Evolutionary conservation across 139 green algal species (phyloP).

Genomic region (Chlamydomonas applanata): DNA sequence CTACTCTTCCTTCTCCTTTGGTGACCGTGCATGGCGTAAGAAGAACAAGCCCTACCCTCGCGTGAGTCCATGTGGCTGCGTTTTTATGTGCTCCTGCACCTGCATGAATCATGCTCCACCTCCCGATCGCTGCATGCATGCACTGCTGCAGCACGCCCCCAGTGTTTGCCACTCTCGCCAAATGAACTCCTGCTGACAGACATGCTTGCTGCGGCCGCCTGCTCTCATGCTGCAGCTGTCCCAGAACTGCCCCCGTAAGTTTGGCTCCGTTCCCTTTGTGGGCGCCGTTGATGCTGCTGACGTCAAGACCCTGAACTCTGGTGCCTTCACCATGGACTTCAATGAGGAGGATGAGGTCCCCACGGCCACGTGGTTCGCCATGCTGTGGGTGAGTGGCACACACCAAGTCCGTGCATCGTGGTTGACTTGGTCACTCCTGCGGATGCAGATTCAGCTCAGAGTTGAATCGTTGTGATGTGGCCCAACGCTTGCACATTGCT

Average conservation of each 20-base stretch:
- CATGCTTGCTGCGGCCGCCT: no score
- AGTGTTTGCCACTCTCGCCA: no score
- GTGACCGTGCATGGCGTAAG: slow-evolving; percentile 31
- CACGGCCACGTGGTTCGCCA: slow-evolving; percentile 22
- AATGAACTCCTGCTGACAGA: not conserved
- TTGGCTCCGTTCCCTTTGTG: not conserved
- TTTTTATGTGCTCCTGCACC: no score
- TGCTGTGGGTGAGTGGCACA: slow-evolving; percentile 33
- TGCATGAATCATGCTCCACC: no score
- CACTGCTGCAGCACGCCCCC: no score
- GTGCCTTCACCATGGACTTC: slow-evolving; percentile 9
- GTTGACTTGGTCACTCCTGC: no score
- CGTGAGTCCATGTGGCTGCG: slow-evolving; percentile 20
- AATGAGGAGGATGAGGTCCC: slow-evolving; percentile 24
- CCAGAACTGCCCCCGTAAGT: slow-evolving; percentile 15
- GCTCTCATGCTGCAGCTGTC: slow-evolving; percentile 15
- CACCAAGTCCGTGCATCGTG: no score
- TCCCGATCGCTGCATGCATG: no score
- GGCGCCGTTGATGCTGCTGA: not conserved
- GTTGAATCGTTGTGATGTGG: no score
- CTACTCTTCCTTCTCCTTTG: not conserved
- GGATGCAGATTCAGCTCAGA: no score
- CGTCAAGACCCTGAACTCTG: not conserved
- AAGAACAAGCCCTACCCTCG: slow-evolving; percentile 36
- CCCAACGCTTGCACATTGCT: not conserved